A percentile compares a stretch with the other conserved stretches of the same genome.
Conservation (phyloP, 2,329 filamentous ascomycete species). For the Xylaria sp. region DNA sequence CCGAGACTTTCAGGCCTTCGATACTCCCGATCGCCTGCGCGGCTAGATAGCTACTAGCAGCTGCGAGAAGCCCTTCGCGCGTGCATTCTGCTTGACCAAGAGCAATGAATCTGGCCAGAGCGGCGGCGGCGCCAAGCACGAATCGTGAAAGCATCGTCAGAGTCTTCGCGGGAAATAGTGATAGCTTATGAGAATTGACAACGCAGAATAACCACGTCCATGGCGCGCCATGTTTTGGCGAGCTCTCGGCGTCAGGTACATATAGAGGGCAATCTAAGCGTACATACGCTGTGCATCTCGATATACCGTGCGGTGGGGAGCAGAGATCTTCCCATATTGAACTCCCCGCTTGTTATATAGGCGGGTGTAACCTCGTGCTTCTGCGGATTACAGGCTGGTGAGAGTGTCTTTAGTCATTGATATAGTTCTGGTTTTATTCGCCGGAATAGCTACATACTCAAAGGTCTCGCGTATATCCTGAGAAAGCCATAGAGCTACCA, state of each 20-base stretch:
- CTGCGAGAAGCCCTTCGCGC: constrained; percentile 45
- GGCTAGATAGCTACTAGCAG: constrained; percentile 45
- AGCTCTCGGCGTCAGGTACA: constrained; percentile 28
- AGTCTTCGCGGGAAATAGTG: not conserved
- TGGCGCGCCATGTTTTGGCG: constrained; percentile 3
- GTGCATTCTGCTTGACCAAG: constrained; percentile 42
- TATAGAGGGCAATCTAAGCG: constrained; percentile 17
- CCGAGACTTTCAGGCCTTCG: constrained; percentile 39
- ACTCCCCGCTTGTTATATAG: constrained; percentile 37
- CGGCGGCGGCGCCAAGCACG: constrained; percentile 17
- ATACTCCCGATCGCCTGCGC: constrained; percentile 43
- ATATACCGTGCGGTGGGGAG: constrained; percentile 42
- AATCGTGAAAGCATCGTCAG: constrained; percentile 19
- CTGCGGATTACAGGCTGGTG: not conserved
- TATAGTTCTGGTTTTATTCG: not conserved
- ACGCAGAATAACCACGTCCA: not conserved
- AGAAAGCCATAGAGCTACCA: not conserved
- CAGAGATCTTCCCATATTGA: constrained; percentile 39
- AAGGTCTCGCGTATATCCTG: not conserved
- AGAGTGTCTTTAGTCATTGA: not conserved
- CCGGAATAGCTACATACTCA: not conserved
- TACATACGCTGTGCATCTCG: not conserved
- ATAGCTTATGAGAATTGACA: not conserved
- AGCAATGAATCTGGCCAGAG: constrained; percentile 15
- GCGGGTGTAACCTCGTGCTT: constrained; percentile 33